A percentile compares a stretch with the other conserved stretches of the same genome.
These are phyloP conservation scores for Plasmodium coatneyi DNA, from an alignment of 169 alveolate species.

Conservation along the genomic window DNA sequence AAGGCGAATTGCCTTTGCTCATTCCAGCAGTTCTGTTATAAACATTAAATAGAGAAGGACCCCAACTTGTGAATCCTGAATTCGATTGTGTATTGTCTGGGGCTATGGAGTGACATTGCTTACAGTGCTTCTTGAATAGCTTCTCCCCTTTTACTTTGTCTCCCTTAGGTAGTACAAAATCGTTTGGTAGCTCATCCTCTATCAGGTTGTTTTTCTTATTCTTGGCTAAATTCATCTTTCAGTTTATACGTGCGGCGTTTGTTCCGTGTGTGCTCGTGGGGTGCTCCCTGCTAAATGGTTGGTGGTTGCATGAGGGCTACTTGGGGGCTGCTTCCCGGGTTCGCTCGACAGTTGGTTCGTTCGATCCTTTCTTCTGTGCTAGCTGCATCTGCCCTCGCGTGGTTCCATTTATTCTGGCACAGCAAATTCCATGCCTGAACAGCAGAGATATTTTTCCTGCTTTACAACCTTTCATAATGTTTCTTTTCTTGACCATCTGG, in stretches of 20 bases:
- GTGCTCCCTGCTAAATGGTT: background rate
- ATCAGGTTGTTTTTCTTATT: conserved; percentile 70
- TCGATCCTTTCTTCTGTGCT: background rate
- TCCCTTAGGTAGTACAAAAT: conserved; percentile 86
- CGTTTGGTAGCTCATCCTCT: conserved; percentile 75
- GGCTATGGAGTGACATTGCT: conserved; percentile 88
- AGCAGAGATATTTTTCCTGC: too few relatives aligned
- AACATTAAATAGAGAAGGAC: conserved; percentile 88
- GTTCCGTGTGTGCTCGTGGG: background rate
- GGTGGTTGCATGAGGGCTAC: background rate
- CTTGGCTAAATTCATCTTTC: conserved; percentile 17
- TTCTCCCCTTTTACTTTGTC: conserved; percentile 85
- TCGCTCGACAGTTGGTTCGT: background rate
- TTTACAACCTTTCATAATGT: background rate
- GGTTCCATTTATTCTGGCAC: background rate
- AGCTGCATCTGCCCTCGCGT: background rate
- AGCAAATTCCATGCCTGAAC: background rate
- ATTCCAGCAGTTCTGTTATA: conserved; percentile 87
- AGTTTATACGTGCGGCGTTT: background rate
- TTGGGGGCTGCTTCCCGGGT: background rate
- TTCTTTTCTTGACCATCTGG: background rate
- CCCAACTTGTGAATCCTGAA: conserved; percentile 85
- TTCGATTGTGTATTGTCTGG: conserved; percentile 86
- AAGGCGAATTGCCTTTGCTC: conserved; percentile 77
- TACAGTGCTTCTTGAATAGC: conserved; percentile 87